phyloP scores from a whole-genome alignment of 805 yeast genomes.

The Hanseniaspora clermontiae region DNA sequence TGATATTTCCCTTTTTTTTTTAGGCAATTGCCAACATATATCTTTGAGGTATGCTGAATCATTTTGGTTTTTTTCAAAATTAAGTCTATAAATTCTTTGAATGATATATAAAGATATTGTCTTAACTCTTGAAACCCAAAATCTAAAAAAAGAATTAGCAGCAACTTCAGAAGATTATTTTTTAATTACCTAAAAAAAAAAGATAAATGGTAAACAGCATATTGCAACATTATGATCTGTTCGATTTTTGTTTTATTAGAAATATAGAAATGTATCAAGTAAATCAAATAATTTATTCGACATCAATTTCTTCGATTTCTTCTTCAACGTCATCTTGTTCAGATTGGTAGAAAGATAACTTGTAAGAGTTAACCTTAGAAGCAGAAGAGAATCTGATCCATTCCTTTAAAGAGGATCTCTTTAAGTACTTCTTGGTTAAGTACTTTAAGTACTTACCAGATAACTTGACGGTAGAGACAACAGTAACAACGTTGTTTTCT shows the following conservation, averaged over 20 bases:
- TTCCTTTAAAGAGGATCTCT: slow-evolving; percentile 99
- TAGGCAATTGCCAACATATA: too few relatives aligned
- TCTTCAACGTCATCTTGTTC: slow-evolving; percentile 83
- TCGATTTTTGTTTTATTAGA: not conserved
- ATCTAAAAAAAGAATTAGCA: too few relatives aligned
- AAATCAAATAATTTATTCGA: slow-evolving; percentile 15
- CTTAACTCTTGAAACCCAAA: too few relatives aligned
- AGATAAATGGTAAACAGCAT: too few relatives aligned
- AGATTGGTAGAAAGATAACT: slow-evolving; percentile 97
- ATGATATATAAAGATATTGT: too few relatives aligned
- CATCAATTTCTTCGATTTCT: slow-evolving; percentile 22
- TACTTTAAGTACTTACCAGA: slow-evolving; percentile 99
- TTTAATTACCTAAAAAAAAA: too few relatives aligned
- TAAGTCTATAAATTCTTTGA: too few relatives aligned
- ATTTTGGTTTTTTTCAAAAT: too few relatives aligned
- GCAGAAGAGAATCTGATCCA: slow-evolving; percentile 96
- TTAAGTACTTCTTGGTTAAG: slow-evolving; percentile 98
- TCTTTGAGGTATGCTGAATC: too few relatives aligned
- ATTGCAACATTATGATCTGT: too few relatives aligned
- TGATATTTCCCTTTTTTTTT: too few relatives aligned
- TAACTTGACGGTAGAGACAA: slow-evolving; percentile 83
- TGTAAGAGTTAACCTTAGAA: slow-evolving; percentile 87
- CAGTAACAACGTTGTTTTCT: slow-evolving; percentile 79
- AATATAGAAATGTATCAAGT: not conserved
- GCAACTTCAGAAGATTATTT: too few relatives aligned